Percentiles rank a stretch among this genome's conserved stretches.
phyloP scores from a whole-genome alignment of 2,329 filamentous ascomycete genomes.

The Colletotrichum tropicale region DNA sequence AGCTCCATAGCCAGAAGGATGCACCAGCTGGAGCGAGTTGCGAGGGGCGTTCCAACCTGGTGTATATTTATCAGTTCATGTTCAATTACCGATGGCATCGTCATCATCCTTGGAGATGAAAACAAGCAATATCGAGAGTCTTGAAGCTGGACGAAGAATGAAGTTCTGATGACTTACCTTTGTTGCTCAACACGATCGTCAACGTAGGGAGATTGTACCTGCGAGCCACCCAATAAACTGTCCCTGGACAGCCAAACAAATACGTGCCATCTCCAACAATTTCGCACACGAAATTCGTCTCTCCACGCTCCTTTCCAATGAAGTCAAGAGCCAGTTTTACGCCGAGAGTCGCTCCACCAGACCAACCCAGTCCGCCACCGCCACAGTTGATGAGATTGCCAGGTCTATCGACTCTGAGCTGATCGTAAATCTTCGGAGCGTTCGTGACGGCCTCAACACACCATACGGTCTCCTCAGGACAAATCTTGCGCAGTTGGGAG shows the following conservation, averaged over 20 bases:
- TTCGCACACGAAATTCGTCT: constrained; percentile 56
- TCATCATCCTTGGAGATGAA: accelerated
- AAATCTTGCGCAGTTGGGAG: constrained; percentile 30
- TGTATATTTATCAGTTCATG: not conserved
- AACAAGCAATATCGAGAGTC: not conserved
- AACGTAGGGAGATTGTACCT: constrained; percentile 59
- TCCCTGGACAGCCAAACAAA: constrained; percentile 58
- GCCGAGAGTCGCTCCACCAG: constrained; percentile 75
- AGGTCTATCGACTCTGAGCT: constrained; percentile 69
- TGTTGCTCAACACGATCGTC: constrained; percentile 62
- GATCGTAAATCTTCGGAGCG: constrained; percentile 69
- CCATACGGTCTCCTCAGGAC: constrained; percentile 66
- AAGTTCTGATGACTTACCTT: constrained; percentile 39
- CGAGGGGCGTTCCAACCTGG: constrained; percentile 50
- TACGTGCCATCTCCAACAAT: constrained; percentile 64
- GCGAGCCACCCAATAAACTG: constrained; percentile 60
- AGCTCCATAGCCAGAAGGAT: constrained; percentile 45
- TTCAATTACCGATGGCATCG: not conserved
- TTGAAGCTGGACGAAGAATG: not conserved
- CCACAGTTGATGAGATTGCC: constrained; percentile 84
- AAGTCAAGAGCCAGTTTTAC: constrained; percentile 70
- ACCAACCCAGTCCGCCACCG: constrained; percentile 82
- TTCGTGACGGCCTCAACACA: constrained; percentile 81
- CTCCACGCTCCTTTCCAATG: constrained; percentile 39
- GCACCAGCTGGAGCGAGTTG: constrained; percentile 46